phyloP scores from a whole-genome alignment of 139 green algal genomes.

The Chlorokybus atmophyticus region DNA sequence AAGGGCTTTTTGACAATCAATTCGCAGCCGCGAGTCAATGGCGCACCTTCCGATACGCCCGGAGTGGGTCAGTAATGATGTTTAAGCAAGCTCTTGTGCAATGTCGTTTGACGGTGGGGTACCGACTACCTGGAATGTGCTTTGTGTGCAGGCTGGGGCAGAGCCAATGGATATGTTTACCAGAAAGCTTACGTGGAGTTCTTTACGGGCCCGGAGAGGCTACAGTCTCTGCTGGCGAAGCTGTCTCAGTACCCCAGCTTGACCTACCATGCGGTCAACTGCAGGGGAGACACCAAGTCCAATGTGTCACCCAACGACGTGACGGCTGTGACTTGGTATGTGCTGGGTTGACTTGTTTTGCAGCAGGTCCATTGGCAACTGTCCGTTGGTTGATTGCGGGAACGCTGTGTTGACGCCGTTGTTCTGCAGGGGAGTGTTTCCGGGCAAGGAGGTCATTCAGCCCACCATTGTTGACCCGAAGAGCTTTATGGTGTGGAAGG shows the following conservation, averaged over 20 bases:
- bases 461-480: constrained; percentile 56
- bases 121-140: neutral
- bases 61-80: constrained; percentile 27
- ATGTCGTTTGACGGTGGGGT: neutral
- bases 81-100: neutral
- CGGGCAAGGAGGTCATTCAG: constrained; percentile 67
- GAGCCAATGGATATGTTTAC: constrained; percentile 59
- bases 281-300: constrained; percentile 35
- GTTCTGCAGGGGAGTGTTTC: constrained; percentile 84
- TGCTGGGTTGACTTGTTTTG: too few relatives aligned
- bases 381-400: too few relatives aligned
- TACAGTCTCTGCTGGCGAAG: constrained; percentile 36
- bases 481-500: constrained; percentile 64
- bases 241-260: constrained; percentile 33
- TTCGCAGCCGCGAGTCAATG: constrained; percentile 55
- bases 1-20: constrained; percentile 64
- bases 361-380: too few relatives aligned
- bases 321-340: constrained; percentile 59
- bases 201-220: constrained; percentile 48
- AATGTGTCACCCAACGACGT: constrained; percentile 36
- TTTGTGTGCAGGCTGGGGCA: constrained; percentile 45
- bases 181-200: constrained; percentile 78
- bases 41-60: constrained; percentile 29
- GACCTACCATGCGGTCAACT: constrained; percentile 57
- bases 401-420: too few relatives aligned